phyloP scores from a whole-genome alignment of 495 filamentous ascomycete species.

The Geoglossum glabrum region DNA sequence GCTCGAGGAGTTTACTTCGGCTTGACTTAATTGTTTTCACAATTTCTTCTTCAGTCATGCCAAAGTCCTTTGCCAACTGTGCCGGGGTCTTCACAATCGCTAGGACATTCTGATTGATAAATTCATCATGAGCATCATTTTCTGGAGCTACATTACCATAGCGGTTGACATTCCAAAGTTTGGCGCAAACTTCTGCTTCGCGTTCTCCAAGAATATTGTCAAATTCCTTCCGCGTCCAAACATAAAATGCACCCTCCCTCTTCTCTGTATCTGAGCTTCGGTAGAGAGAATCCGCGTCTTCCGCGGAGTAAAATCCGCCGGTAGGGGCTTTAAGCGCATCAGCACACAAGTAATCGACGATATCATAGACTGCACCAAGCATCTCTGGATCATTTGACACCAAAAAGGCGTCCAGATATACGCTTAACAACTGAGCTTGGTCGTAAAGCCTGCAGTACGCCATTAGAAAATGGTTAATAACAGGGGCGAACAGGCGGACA shows the following conservation, averaged over 20 bases:
- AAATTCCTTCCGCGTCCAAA: slow-evolving; percentile 84
- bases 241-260: slow-evolving; percentile 85
- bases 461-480: background rate
- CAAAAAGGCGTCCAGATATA: slow-evolving; percentile 79
- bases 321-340: slow-evolving; percentile 40
- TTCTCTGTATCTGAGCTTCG: slow-evolving; percentile 59
- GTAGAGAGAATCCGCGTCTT: slow-evolving; percentile 81
- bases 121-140: slow-evolving; percentile 81
- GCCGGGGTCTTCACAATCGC: slow-evolving; percentile 37
- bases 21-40: slow-evolving; percentile 46
- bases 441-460: slow-evolving; percentile 42
- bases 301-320: slow-evolving; percentile 74
- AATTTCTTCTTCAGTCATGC: slow-evolving; percentile 53
- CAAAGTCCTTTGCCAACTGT: slow-evolving; percentile 57
- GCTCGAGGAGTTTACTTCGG: slow-evolving; percentile 45
- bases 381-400: slow-evolving; percentile 48
- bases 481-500: slow-evolving; percentile 23
- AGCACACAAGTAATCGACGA: slow-evolving; percentile 62
- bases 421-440: slow-evolving; percentile 68
- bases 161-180: slow-evolving; percentile 69
- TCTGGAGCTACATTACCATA: slow-evolving; percentile 75
- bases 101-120: slow-evolving; percentile 64
- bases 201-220: slow-evolving; percentile 52
- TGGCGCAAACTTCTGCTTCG: slow-evolving; percentile 53
- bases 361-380: slow-evolving; percentile 60